These are phyloP conservation scores for Cerioporus squamosus DNA, from an alignment of 1,284 basidiomycete species.

Conservation along the genomic window DNA sequence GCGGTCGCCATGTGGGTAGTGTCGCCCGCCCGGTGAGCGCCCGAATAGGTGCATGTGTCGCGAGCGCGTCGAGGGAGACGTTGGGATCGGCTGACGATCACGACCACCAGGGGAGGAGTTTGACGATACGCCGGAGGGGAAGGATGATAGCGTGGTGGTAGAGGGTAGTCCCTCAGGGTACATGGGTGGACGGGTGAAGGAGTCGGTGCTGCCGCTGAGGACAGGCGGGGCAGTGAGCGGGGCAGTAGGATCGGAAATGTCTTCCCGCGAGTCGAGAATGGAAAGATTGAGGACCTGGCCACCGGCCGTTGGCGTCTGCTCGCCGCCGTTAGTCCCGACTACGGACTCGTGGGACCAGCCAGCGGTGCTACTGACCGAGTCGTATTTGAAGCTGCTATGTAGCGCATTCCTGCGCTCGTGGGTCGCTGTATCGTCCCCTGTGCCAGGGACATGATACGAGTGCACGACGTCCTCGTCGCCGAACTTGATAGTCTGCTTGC, in stretches of 20 bases:
- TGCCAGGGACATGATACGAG: slow-evolving; percentile 60
- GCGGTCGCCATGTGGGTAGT: slow-evolving; percentile 38
- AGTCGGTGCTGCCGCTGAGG: slow-evolving; percentile 18
- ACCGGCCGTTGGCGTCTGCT: slow-evolving; percentile 11
- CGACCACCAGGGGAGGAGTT: slow-evolving; percentile 16
- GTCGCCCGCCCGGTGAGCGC: slow-evolving; percentile 27
- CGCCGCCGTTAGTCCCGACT: slow-evolving; percentile 26
- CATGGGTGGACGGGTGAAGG: slow-evolving; percentile 22
- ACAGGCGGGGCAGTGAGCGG: slow-evolving; percentile 39
- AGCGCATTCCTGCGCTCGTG: slow-evolving; percentile 53
- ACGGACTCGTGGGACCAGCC: slow-evolving; percentile 23
- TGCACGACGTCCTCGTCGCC: slow-evolving; percentile 73
- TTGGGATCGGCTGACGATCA: slow-evolving; percentile 2
- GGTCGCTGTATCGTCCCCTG: slow-evolving; percentile 47
- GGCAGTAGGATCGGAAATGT: slow-evolving; percentile 16
- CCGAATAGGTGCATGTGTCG: slow-evolving; percentile 27
- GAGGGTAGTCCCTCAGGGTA: slow-evolving; percentile 37
- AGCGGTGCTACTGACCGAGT: slow-evolving; percentile 25
- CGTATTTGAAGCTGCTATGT: slow-evolving; percentile 19
- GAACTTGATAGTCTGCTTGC: slow-evolving; percentile 75
- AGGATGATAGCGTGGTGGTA: slow-evolving; percentile 33
- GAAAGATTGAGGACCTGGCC: slow-evolving; percentile 16
- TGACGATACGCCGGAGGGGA: slow-evolving; percentile 25
- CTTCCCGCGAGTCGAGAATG: slow-evolving; percentile 17
- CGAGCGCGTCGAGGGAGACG: slow-evolving; percentile 16